Percentiles rank a stretch among this genome's conserved stretches.
Conservation (phyloP, 1,284 basidiomycete species). For the Inonotus obliquus region DNA sequence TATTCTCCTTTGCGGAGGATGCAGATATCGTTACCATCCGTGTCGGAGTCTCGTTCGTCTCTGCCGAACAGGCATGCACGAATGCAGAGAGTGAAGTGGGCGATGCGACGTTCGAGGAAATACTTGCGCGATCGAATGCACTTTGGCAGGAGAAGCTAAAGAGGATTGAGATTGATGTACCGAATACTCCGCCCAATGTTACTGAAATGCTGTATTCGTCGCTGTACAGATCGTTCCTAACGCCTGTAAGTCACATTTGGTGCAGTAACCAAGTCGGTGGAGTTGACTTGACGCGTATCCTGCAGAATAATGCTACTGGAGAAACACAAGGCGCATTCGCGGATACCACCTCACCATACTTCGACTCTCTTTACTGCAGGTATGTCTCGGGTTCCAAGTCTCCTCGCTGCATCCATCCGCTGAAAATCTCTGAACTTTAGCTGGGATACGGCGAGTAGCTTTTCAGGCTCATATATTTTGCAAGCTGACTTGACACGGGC, state of each 20-base stretch:
- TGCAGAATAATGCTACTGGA: constrained; percentile 62
- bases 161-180: constrained; percentile 59
- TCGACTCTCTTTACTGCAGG: constrained; percentile 69
- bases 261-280: constrained; percentile 28
- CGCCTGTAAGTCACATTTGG: constrained; percentile 50
- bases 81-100: constrained; percentile 64
- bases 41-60: constrained; percentile 63
- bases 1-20: constrained; percentile 51
- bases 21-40: constrained; percentile 50
- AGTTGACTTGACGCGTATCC: background rate
- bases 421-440: constrained; percentile 27
- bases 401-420: background rate
- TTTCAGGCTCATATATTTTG: constrained; percentile 41
- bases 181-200: constrained; percentile 51
- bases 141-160: constrained; percentile 63
- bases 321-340: constrained; percentile 60
- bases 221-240: constrained; percentile 56
- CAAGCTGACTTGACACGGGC: background rate
- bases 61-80: constrained; percentile 55
- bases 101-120: constrained; percentile 49
- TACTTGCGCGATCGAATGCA: constrained; percentile 44
- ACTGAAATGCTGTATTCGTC: constrained; percentile 70
- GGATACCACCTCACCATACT: constrained; percentile 55
- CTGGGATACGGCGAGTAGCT: constrained; percentile 53
- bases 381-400: constrained; percentile 22